Conservation (phyloP, 768 basidiomycete genomes). For the Podaxis sp. region DNA sequence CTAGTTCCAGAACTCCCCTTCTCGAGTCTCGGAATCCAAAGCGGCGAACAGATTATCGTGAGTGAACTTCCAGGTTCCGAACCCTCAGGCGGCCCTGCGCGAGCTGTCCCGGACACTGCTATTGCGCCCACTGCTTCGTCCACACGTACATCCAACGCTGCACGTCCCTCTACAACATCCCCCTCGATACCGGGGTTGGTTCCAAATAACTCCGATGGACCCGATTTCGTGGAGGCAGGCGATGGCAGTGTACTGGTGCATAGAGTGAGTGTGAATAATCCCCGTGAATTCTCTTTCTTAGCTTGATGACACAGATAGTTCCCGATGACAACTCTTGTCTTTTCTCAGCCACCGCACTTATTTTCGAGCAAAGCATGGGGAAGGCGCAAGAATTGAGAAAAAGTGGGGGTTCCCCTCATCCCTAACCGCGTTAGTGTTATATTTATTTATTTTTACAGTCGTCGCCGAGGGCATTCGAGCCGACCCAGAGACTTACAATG, state of each 20-base stretch:
- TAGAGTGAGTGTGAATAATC: conserved; percentile 39
- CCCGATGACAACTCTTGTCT: conserved; percentile 98
- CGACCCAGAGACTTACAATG: conserved; percentile 70
- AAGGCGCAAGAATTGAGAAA: conserved; percentile 69
- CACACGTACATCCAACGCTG: not conserved
- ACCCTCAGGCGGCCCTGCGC: not conserved
- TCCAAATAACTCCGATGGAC: conserved; percentile 27
- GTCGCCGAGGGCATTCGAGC: conserved; percentile 77
- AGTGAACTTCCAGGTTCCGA: conserved; percentile 11
- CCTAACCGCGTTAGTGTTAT: not conserved
- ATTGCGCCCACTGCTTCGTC: conserved; percentile 7
- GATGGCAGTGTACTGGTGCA: conserved; percentile 71
- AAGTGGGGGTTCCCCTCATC: conserved; percentile 40
- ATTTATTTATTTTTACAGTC: conserved; percentile 37
- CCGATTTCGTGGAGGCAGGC: conserved; percentile 50
- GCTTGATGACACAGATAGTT: conserved; percentile 49
- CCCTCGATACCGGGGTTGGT: conserved; percentile 11
- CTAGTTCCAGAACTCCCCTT: conserved; percentile 71
- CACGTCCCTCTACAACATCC: conserved; percentile 6
- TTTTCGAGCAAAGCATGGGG: conserved; percentile 80
- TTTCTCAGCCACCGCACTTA: conserved; percentile 80
- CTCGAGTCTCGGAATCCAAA: conserved; percentile 67
- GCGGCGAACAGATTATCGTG: conserved; percentile 87
- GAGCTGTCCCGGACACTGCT: conserved; percentile 12
- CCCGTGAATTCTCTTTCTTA: not conserved